These are phyloP conservation scores for Candida methanosorbosa DNA, from an alignment of 805 yeast genomes.

Conservation along the genomic window DNA sequence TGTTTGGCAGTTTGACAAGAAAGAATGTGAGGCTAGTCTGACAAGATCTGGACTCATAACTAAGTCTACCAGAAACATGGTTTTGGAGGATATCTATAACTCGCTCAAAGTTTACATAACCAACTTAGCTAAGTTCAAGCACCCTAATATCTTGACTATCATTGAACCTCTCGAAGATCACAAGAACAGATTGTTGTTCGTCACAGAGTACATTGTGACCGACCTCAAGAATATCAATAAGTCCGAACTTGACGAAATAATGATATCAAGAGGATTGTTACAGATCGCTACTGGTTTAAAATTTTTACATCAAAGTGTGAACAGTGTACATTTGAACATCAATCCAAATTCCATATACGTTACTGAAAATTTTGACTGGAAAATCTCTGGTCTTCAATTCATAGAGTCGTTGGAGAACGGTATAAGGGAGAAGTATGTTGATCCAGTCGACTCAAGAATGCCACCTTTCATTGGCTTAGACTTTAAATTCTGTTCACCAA, in stretches of 20 bases:
- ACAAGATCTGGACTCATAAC: conserved; percentile 39
- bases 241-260: conserved; percentile 55
- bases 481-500: conserved; percentile 78
- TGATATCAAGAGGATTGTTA: conserved; percentile 69
- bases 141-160: conserved; percentile 77
- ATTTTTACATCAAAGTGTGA: conserved; percentile 73
- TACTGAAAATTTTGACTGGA: conserved; percentile 90
- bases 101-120: conserved; percentile 59
- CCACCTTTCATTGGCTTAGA: conserved; percentile 66
- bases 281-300: conserved; percentile 72
- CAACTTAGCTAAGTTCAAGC: conserved; percentile 73
- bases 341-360: conserved; percentile 72
- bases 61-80: conserved; percentile 37
- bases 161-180: conserved; percentile 90
- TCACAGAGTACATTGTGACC: conserved; percentile 61
- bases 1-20: conserved; percentile 82
- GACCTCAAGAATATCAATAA: conserved; percentile 25
- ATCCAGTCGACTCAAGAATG: conserved; percentile 66
- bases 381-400: conserved; percentile 65
- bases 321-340: conserved; percentile 67
- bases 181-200: conserved; percentile 68
- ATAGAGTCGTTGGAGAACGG: conserved; percentile 35
- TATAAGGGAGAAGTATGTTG: conserved; percentile 53
- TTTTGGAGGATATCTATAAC: conserved; percentile 55
- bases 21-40: conserved; percentile 53